Conservation (phyloP, 2,329 filamentous ascomycete species). For the Chaetomium strumarium region DNA sequence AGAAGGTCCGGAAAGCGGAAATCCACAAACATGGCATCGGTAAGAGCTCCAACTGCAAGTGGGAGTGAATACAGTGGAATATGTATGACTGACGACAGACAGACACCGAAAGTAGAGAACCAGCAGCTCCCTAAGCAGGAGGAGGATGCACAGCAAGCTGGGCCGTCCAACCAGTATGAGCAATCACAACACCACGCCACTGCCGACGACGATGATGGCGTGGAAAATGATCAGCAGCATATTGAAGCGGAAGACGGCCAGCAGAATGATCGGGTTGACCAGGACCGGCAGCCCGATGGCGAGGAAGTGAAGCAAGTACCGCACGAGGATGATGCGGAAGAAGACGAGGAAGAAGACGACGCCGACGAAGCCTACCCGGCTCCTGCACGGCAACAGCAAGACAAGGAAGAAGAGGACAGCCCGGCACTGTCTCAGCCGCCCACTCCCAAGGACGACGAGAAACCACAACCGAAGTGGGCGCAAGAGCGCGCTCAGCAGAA, state of each 20-base stretch:
- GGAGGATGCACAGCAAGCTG: constrained; percentile 16
- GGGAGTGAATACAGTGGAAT: background rate
- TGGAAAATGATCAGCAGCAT: constrained; percentile 3
- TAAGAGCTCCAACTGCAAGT: constrained; percentile 7
- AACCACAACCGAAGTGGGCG: constrained; percentile 30
- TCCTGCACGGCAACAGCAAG: constrained; percentile 15
- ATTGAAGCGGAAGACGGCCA: constrained; percentile 1
- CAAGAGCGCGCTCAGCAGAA: constrained; percentile 23
- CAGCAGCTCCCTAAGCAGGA: constrained; percentile 15
- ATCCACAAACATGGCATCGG: constrained; percentile 20
- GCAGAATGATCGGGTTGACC: constrained; percentile 16
- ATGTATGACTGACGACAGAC: constrained; percentile 3
- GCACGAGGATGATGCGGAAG: constrained; percentile 25
- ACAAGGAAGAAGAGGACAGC: constrained; percentile 20
- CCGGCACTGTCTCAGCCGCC: constrained; percentile 28
- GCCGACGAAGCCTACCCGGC: constrained; percentile 13
- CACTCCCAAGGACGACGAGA: constrained; percentile 30
- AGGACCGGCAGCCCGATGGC: constrained; percentile 16
- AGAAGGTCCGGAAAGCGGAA: background rate
- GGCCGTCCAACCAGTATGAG: constrained; percentile 10
- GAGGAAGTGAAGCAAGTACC: constrained; percentile 24
- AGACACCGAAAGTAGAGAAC: constrained; percentile 10
- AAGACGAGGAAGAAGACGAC: constrained; percentile 15
- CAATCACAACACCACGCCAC: constrained; percentile 7
- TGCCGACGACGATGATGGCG: constrained; percentile 13